Percentiles rank a stretch among this genome's conserved stretches.
Conservation (phyloP, 495 filamentous ascomycete genomes). For the Aspergillus sclerotiicarbonarius region DNA sequence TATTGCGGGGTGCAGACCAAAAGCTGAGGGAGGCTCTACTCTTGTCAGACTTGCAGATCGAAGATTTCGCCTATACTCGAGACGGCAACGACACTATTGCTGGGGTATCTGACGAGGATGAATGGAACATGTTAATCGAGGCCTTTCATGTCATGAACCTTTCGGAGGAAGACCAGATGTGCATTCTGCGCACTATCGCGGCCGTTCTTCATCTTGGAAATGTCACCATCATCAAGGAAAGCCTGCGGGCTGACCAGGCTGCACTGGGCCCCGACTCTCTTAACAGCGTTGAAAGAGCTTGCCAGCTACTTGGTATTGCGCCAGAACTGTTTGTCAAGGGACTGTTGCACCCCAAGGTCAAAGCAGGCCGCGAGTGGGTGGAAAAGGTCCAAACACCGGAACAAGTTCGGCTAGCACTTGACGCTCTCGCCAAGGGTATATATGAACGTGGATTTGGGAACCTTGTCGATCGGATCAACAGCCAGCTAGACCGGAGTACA, state of each 20-base stretch:
- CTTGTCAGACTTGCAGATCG: constrained; percentile 66
- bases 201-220: constrained; percentile 94
- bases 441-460: constrained; percentile 96
- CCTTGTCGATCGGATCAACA: constrained; percentile 87
- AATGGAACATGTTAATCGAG: constrained; percentile 87
- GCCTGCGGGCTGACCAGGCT: constrained; percentile 86
- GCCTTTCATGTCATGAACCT: constrained; percentile 96
- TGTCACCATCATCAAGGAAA: constrained; percentile 83
- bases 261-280: constrained; percentile 70
- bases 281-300: constrained; percentile 70
- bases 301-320: constrained; percentile 79
- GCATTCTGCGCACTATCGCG: constrained; percentile 83
- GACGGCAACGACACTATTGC: constrained; percentile 87
- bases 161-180: constrained; percentile 75
- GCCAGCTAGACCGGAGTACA: constrained; percentile 77
- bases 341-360: constrained; percentile 86
- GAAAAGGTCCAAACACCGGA: constrained; percentile 97
- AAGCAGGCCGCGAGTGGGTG: constrained; percentile 96
- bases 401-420: constrained; percentile 84
- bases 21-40: constrained; percentile 72
- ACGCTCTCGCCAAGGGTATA: constrained; percentile 93
- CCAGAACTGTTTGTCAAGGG: constrained; percentile 83
- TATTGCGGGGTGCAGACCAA: constrained; percentile 77
- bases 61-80: constrained; percentile 88
- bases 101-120: constrained; percentile 86